A percentile compares a stretch with the other conserved stretches of the same genome.
These are phyloP conservation scores for Cryptococcus amylolentus DNA, from an alignment of 1,284 basidiomycete genomes.

Conservation along the genomic window DNA sequence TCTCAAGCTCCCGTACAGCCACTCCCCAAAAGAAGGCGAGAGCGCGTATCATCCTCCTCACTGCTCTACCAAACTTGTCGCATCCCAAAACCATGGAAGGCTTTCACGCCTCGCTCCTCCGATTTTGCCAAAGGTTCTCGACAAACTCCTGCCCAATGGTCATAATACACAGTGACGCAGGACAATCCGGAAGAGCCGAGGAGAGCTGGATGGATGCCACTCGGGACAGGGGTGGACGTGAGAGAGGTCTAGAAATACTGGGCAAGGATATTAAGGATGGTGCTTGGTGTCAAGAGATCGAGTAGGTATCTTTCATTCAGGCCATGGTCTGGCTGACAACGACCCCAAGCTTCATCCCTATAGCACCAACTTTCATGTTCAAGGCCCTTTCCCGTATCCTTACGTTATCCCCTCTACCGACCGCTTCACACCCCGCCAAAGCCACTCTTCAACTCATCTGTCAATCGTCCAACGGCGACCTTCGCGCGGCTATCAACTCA, in stretches of 20 bases:
- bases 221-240: slow-evolving; percentile 53
- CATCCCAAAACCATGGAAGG: slow-evolving; percentile 67
- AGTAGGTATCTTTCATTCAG: slow-evolving; percentile 52
- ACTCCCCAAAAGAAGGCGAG: slow-evolving; percentile 1
- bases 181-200: slow-evolving; percentile 62
- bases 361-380: slow-evolving; percentile 78
- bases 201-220: slow-evolving; percentile 50
- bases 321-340: slow-evolving; percentile 1
- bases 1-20: slow-evolving; percentile 28
- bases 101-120: slow-evolving; percentile 69
- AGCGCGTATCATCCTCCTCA: slow-evolving; percentile 67
- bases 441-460: slow-evolving; percentile 71
- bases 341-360: slow-evolving; percentile 72
- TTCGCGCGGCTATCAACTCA: slow-evolving; percentile 86
- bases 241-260: slow-evolving; percentile 51
- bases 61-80: slow-evolving; percentile 87
- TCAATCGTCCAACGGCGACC: slow-evolving; percentile 78
- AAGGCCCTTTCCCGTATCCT: slow-evolving; percentile 72
- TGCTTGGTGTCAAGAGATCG: slow-evolving; percentile 67
- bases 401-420: slow-evolving; percentile 51
- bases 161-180: slow-evolving; percentile 78
- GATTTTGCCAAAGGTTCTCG: slow-evolving; percentile 54
- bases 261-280: slow-evolving; percentile 63
- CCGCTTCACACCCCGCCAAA: slow-evolving; percentile 54
- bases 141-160: slow-evolving; percentile 64